Evolutionary conservation across 2,329 filamentous ascomycete genomes (phyloP), one percentile per base, ranked within the genome.

Genomic region (Aspergillus terreus): DNA sequence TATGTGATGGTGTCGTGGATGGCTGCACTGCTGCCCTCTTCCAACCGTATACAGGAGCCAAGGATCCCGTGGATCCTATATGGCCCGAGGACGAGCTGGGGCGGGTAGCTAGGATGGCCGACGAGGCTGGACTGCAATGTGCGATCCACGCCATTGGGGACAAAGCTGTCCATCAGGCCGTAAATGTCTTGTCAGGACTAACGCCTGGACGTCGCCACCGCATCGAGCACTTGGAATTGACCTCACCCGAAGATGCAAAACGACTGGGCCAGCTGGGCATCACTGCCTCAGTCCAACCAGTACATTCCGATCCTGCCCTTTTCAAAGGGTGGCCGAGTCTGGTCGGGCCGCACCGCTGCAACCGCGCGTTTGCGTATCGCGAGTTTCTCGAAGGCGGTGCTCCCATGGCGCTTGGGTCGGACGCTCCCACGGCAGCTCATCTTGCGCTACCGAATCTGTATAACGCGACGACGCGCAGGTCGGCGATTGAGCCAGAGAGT

Each of bases 91-190:
- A 71, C 12, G 69, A 70, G 62, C 65, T 79, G 3, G 61, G 58
- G 19, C 69, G 70, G 2, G 76, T 78, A 0, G 71, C 79, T 6
- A 62, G 70, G 43, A 71, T 68, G 43, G 76, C 77, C 3, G 72
- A 73, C 41, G 55, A 62, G 3, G 73, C 73, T 2, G 71, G 70
- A 0, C 62, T 80, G 1, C 77, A 79, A 58, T 77, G 75, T 50
- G 77, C 77, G 0, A 64, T 80, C 10, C 77, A 80, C 53, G 77
- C 77, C 4, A 80, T 79, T 51, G 77, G 77, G n/a, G 77, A 80
- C 51, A 63, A 62, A 47, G 72, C 77, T 4, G 68, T 78, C 2
- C 67, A 69, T 33, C 72, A 73, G 47, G 75, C 76, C 12, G 74
- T 80, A 55, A 71, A 78, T 45, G 69, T 69, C 2, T 65, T 80